Conservation (phyloP, 345 rosid genomes). For the Heritiera fomes region DNA sequence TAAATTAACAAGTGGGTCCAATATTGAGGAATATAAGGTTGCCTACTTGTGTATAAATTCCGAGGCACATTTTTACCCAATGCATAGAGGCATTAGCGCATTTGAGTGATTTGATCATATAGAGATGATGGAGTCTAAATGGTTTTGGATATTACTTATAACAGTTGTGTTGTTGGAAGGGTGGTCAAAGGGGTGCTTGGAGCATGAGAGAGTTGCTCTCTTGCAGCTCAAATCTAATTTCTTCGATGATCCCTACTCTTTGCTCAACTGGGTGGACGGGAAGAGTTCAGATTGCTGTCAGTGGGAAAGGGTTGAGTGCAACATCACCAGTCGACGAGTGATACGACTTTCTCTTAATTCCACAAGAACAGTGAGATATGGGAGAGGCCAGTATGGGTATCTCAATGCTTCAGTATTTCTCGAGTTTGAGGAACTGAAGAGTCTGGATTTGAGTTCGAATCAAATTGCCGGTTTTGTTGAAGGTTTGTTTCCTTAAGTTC, state of each 20-base stretch:
- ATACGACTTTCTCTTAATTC: not conserved
- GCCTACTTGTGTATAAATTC: not conserved
- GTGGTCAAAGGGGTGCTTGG: constrained; percentile 12
- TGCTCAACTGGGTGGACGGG: not conserved
- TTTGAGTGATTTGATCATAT: not conserved
- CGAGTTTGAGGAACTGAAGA: not conserved
- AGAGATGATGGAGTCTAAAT: not conserved
- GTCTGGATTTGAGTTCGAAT: not conserved
- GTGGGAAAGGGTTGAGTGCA: constrained; percentile 1
- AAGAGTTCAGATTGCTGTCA: constrained; percentile 5
- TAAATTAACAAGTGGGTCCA: no score
- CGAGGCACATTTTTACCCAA: not conserved
- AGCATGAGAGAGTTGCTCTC: constrained; percentile 12
- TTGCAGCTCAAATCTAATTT: constrained; percentile 3
- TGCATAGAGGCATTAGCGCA: not conserved
- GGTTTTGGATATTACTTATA: not conserved
- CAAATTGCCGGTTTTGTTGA: not conserved
- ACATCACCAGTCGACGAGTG: not conserved
- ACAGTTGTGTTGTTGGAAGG: not conserved
- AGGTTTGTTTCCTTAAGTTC: no score
- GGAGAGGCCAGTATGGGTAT: not conserved
- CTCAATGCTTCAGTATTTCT: not conserved
- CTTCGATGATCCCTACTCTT: not conserved
- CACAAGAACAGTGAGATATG: not conserved
- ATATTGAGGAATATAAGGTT: not conserved